Evolutionary conservation across 1,139 yeast genomes (phyloP).

Genomic region (Magnusiomyces sp.): DNA sequence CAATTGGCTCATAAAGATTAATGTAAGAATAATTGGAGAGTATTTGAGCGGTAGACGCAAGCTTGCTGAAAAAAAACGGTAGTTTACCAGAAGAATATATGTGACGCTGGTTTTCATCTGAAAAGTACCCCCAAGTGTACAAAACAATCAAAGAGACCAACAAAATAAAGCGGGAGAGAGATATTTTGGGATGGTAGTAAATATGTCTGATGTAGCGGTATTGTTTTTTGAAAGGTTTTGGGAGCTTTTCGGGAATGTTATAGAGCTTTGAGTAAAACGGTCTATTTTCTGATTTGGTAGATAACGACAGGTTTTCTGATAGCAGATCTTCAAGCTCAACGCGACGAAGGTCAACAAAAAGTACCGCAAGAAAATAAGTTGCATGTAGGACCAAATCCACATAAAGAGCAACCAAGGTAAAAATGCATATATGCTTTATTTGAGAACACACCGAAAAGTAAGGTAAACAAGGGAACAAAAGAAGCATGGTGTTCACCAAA

Average conservation of each 20-base stretch:
- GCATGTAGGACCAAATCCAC: conserved; percentile 52
- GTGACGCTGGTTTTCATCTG: conserved; percentile 8
- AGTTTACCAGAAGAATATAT: conserved; percentile 10
- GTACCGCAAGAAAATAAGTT: conserved; percentile 55
- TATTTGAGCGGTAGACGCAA: conserved; percentile 4
- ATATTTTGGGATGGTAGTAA: conserved; percentile 10
- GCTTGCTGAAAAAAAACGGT: conserved; percentile 11
- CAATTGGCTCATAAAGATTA: conserved; percentile 12
- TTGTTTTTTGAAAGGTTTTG: conserved; percentile 3
- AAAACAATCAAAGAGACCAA: conserved; percentile 1
- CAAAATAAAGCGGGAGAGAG: conserved; percentile 9
- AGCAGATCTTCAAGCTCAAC: conserved; percentile 49
- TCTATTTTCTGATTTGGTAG: neutral
- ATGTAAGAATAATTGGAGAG: conserved; percentile 6
- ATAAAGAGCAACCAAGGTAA: conserved; percentile 38
- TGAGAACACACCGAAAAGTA: conserved; percentile 24
- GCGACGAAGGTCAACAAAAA: conserved; percentile 59
- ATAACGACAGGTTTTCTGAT: neutral
- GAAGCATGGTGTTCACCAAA: conserved; percentile 22
- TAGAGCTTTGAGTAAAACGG: conserved; percentile 2
- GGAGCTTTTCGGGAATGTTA: conserved; percentile 3
- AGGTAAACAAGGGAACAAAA: conserved; percentile 20
- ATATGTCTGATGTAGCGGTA: conserved; percentile 8
- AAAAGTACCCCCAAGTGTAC: conserved; percentile 7
- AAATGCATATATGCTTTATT: conserved; percentile 35